Evolutionary conservation across 2,329 filamentous ascomycete genomes (phyloP).

Genomic region (Beauveria caledonica): DNA sequence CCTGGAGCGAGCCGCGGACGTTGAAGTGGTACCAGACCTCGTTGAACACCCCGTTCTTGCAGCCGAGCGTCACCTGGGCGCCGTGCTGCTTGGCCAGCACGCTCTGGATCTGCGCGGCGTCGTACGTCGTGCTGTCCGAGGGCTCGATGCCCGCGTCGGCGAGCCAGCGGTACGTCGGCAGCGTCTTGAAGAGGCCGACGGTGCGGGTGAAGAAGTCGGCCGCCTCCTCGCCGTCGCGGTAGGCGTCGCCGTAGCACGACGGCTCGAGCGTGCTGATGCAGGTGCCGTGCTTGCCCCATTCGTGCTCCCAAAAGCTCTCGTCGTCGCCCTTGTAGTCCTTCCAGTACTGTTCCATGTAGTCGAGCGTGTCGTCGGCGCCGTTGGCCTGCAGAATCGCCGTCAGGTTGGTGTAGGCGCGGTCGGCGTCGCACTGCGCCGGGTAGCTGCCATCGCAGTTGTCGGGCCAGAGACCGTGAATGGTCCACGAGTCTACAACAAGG

Average conservation of each 20-base stretch:
- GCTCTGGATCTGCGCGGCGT: slow-evolving; percentile 46
- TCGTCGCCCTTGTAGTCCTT: slow-evolving; percentile 58
- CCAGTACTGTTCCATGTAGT: slow-evolving; percentile 65
- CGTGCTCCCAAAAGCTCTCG: slow-evolving; percentile 63
- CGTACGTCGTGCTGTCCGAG: slow-evolving; percentile 48
- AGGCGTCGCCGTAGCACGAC: slow-evolving; percentile 52
- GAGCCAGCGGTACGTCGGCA: slow-evolving; percentile 58
- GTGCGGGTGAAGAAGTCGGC: slow-evolving; percentile 61
- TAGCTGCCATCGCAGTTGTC: slow-evolving; percentile 64
- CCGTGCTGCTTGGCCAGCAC: slow-evolving; percentile 48
- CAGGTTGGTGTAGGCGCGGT: slow-evolving; percentile 57
- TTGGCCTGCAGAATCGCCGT: slow-evolving; percentile 50
- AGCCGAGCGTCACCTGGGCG: slow-evolving; percentile 50
- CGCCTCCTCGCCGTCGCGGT: slow-evolving; percentile 54
- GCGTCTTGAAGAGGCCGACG: slow-evolving; percentile 55
- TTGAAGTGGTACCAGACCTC: slow-evolving; percentile 60
- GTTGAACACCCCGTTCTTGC: slow-evolving; percentile 37
- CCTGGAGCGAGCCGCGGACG: slow-evolving; percentile 47
- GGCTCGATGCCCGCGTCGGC: slow-evolving; percentile 52
- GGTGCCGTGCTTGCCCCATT: slow-evolving; percentile 68
- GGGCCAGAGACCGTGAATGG: slow-evolving; percentile 61
- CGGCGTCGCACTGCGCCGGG: slow-evolving; percentile 55
- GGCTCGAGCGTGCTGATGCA: slow-evolving; percentile 63
- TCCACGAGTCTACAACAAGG: slow-evolving; percentile 51
- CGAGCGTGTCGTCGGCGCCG: slow-evolving; percentile 44